Percentiles rank a stretch among this genome's conserved stretches.
Evolutionary conservation across 371 early-diverging fungal genomes (phyloP).

Genomic region (Synchytrium microbalum): DNA sequence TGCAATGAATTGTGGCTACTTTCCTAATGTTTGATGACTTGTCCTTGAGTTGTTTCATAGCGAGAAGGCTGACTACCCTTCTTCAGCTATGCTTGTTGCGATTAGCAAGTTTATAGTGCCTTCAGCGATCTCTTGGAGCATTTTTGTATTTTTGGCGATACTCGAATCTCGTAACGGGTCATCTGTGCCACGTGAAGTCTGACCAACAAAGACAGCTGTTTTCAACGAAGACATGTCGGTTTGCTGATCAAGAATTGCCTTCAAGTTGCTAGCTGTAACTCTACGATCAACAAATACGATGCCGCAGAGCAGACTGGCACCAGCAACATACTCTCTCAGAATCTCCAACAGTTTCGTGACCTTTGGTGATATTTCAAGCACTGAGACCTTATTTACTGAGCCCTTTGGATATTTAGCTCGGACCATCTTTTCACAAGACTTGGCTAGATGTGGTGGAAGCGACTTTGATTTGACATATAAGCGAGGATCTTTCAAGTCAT

Average conservation of each 20-base stretch:
- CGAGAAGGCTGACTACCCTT: slow-evolving; percentile 45
- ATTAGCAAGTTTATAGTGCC: slow-evolving; percentile 63
- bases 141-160: neutral
- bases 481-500: slow-evolving; percentile 1
- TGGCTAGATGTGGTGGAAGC: neutral
- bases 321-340: neutral
- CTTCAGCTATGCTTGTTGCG: slow-evolving; percentile 91
- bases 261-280: neutral
- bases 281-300: neutral
- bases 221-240: neutral
- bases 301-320: neutral
- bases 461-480: neutral
- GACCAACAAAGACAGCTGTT: neutral
- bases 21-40: neutral
- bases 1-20: neutral
- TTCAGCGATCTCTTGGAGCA: neutral
- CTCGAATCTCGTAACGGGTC: neutral
- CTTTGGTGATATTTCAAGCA: neutral
- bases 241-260: neutral
- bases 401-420: neutral
- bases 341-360: neutral
- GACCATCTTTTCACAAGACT: neutral
- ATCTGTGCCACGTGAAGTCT: neutral
- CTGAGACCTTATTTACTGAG: neutral
- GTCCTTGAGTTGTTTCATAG: too few species aligned